A percentile compares a stretch with the other conserved stretches of the same genome.
Evolutionary conservation across 2,329 filamentous ascomycete species (phyloP).

Genomic region (Aspergillus pseudonomiae): DNA sequence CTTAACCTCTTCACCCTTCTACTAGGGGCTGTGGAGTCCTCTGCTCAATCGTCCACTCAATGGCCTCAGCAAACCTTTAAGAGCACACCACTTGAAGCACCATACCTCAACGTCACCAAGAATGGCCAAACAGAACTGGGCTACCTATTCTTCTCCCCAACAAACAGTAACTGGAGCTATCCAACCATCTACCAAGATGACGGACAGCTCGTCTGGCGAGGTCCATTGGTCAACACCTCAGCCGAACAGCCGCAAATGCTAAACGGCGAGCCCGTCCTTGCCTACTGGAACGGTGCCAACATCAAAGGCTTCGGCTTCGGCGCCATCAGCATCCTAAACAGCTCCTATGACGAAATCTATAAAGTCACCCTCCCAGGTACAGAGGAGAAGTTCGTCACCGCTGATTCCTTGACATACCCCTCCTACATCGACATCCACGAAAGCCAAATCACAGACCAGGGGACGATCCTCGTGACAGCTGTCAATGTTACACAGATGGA

Average conservation of each 20-base stretch:
- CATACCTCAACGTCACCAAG: constrained; percentile 27
- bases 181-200: constrained; percentile 28
- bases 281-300: constrained; percentile 29
- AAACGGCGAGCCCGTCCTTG: constrained; percentile 25
- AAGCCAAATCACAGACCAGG: constrained; percentile 23
- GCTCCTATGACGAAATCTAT: constrained; percentile 27
- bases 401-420: constrained; percentile 10
- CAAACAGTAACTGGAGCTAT: constrained; percentile 9
- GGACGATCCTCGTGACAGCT: constrained; percentile 27
- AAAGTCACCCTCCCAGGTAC: constrained; percentile 19
- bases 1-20: neutral
- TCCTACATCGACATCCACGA: constrained; percentile 33
- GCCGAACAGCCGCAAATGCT: constrained; percentile 27
- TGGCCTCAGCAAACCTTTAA: constrained; percentile 27
- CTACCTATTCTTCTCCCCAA: constrained; percentile 25
- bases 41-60: neutral
- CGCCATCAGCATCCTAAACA: constrained; percentile 24
- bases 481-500: constrained; percentile 27
- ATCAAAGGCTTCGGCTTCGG: constrained; percentile 23
- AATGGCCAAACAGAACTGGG: constrained; percentile 28
- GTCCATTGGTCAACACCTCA: constrained; percentile 19
- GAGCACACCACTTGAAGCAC: constrained; percentile 13
- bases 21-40: neutral
- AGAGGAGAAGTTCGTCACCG: constrained; percentile 17
- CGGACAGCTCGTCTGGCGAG: constrained; percentile 32